phyloP scores from a whole-genome alignment of 306 rosid species.

The Vigna unguiculata region DNA sequence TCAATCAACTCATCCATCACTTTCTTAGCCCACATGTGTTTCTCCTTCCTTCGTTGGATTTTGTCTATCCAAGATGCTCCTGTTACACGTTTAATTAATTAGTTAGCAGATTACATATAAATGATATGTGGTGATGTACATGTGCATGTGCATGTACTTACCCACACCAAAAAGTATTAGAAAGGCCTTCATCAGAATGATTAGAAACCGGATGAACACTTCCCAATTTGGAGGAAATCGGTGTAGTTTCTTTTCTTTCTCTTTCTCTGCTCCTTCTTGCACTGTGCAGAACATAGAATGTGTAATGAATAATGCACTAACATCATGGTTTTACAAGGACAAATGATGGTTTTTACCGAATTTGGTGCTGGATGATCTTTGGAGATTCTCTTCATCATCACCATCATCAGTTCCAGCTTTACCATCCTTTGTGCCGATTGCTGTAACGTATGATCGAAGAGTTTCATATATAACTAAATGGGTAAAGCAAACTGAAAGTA shows the following conservation, averaged over 20 bases:
- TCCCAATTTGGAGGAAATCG: slow-evolving; percentile 46
- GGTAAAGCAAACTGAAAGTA: not conserved
- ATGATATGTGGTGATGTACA: not conserved
- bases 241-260: not conserved
- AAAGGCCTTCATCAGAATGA: slow-evolving; percentile 35
- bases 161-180: slow-evolving; percentile 47
- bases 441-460: slow-evolving; percentile 12
- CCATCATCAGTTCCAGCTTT: slow-evolving; percentile 30
- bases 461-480: not conserved
- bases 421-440: slow-evolving; percentile 8
- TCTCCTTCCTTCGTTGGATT: slow-evolving; percentile 44
- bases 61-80: slow-evolving; percentile 42
- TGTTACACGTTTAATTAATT: slow-evolving; percentile 26
- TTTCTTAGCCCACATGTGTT: slow-evolving; percentile 43
- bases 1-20: slow-evolving; percentile 41
- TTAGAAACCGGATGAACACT: slow-evolving; percentile 18
- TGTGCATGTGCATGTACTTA: slow-evolving; percentile 4
- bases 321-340: slow-evolving; percentile 9
- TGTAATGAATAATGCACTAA: not conserved
- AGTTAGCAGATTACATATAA: slow-evolving; percentile 1
- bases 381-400: slow-evolving; percentile 33
- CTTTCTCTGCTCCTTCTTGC: slow-evolving; percentile 6
- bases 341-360: slow-evolving; percentile 3
- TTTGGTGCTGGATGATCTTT: not conserved
- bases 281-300: not conserved